Conservation (phyloP, 2,329 filamentous ascomycete species). For the Drechslerella coelobrocha region DNA sequence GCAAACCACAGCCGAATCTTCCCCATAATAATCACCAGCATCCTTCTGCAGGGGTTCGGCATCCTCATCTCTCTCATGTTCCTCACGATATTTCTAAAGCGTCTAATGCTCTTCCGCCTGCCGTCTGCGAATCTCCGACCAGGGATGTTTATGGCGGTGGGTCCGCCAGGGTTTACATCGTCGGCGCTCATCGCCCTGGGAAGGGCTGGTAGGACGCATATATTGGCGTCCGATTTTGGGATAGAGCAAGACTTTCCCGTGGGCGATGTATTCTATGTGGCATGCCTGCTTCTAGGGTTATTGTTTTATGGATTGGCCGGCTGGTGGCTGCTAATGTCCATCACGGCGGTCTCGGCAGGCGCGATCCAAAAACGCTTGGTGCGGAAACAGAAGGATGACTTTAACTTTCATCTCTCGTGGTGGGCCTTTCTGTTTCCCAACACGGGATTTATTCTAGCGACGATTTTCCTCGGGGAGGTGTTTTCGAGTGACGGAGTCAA, state of each 20-base stretch:
- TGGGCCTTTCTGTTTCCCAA: slow-evolving; percentile 73
- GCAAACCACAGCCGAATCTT: slow-evolving; percentile 31
- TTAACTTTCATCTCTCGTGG: slow-evolving; percentile 63
- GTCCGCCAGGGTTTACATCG: slow-evolving; percentile 41
- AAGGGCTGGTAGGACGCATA: slow-evolving; percentile 17
- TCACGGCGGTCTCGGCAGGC: slow-evolving; percentile 30
- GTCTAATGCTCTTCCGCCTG: slow-evolving; percentile 40
- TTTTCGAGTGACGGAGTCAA: slow-evolving; percentile 64
- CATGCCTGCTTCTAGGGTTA: slow-evolving; percentile 31
- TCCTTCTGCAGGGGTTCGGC: slow-evolving; percentile 36
- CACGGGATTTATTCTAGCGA: slow-evolving; percentile 68
- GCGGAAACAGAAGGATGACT: slow-evolving; percentile 39
- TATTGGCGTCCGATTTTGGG: slow-evolving; percentile 35
- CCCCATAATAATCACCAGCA: slow-evolving; percentile 45
- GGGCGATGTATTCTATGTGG: slow-evolving; percentile 30
- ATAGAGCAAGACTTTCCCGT: slow-evolving; percentile 20
- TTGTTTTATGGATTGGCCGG: slow-evolving; percentile 44
- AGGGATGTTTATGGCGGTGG: slow-evolving; percentile 47
- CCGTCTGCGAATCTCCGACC: slow-evolving; percentile 43
- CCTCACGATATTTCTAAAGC: slow-evolving; percentile 46
- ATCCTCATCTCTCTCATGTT: slow-evolving; percentile 48
- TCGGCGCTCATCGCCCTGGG: slow-evolving; percentile 36
- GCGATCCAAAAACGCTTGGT: slow-evolving; percentile 33
- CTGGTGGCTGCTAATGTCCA: slow-evolving; percentile 40
- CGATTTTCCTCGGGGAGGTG: slow-evolving; percentile 65